Evolutionary conservation across 306 rosid genomes (phyloP).

Genomic region (Vicia villosa): DNA sequence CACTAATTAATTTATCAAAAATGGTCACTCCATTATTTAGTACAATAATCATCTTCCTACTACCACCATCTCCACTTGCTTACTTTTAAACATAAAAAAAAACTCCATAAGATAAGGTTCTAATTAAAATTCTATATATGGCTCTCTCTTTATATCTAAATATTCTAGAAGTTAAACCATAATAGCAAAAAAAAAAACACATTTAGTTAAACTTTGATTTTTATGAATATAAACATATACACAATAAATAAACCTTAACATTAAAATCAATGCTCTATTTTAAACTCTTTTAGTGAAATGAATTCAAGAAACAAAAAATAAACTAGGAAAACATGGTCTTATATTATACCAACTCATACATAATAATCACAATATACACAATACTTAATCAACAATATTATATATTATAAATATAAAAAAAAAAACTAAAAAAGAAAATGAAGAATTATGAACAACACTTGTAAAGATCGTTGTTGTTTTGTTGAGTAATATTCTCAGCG

Average conservation of each 20-base stretch:
- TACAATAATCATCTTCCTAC: slow-evolving; percentile 27
- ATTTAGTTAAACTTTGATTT: background rate
- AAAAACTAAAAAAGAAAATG: background rate
- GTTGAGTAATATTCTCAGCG: slow-evolving; percentile 62
- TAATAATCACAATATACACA: slow-evolving; percentile 25
- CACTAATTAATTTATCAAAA: slow-evolving; percentile 16
- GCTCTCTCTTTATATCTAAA: too few relatives aligned
- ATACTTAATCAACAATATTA: slow-evolving; percentile 4
- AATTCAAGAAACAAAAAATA: background rate
- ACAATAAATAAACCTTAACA: background rate
- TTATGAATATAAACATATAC: background rate
- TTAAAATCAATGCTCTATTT: background rate
- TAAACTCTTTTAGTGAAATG: background rate
- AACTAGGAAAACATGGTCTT: background rate
- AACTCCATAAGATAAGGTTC: background rate
- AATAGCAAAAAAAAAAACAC: too few relatives aligned
- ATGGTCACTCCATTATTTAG: background rate
- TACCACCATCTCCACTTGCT: slow-evolving; percentile 32
- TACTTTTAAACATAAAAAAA: background rate
- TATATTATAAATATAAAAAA: slow-evolving; percentile 2
- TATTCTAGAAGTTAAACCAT: too few relatives aligned
- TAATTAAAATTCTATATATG: background rate
- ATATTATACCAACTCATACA: background rate
- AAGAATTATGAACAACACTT: slow-evolving; percentile 29
- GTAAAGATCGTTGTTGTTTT: slow-evolving; percentile 26